phyloP scores from a whole-genome alignment of 805 yeast species.

The Lachancea thermotolerans region DNA sequence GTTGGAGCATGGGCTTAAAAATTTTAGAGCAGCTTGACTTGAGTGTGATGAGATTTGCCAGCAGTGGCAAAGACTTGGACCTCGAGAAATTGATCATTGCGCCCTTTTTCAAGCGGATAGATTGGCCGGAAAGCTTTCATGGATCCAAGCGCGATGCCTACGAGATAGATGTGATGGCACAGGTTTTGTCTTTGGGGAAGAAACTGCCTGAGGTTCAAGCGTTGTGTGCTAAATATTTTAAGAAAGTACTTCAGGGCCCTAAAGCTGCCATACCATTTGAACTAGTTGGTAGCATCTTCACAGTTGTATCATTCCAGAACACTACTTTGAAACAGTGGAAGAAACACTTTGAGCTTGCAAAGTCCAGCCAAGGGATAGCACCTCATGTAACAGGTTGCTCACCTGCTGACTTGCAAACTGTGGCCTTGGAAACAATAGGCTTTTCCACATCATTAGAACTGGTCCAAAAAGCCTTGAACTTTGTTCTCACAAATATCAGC shows the following conservation, averaged over 20 bases:
- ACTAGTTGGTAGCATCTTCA: slow-evolving; percentile 40
- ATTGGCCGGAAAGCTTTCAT: slow-evolving; percentile 32
- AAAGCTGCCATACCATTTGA: slow-evolving; percentile 45
- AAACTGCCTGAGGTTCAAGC: slow-evolving; percentile 15
- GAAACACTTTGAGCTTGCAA: slow-evolving; percentile 47
- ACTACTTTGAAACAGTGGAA: slow-evolving; percentile 48
- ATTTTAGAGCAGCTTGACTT: slow-evolving; percentile 19
- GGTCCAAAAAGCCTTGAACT: slow-evolving; percentile 49
- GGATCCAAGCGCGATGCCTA: slow-evolving; percentile 19
- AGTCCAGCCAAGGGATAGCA: slow-evolving; percentile 41
- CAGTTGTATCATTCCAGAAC: slow-evolving; percentile 35
- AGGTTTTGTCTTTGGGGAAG: slow-evolving; percentile 19
- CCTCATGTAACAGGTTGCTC: slow-evolving; percentile 22
- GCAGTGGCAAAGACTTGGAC: slow-evolving; percentile 2
- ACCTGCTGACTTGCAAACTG: slow-evolving; percentile 37
- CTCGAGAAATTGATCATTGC: slow-evolving; percentile 1
- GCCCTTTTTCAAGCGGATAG: slow-evolving; percentile 28
- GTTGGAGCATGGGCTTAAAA: slow-evolving; percentile 25
- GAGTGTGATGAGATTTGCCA: slow-evolving; percentile 10
- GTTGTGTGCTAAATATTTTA: slow-evolving; percentile 39
- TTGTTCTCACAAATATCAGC: slow-evolving; percentile 50
- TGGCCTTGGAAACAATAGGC: slow-evolving; percentile 51
- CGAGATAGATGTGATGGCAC: slow-evolving; percentile 36
- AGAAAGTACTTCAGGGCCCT: slow-evolving; percentile 48
- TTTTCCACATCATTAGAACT: slow-evolving; percentile 41